Evolutionary conservation across 805 yeast species (phyloP).

Genomic region (Ogataea allantospora): DNA sequence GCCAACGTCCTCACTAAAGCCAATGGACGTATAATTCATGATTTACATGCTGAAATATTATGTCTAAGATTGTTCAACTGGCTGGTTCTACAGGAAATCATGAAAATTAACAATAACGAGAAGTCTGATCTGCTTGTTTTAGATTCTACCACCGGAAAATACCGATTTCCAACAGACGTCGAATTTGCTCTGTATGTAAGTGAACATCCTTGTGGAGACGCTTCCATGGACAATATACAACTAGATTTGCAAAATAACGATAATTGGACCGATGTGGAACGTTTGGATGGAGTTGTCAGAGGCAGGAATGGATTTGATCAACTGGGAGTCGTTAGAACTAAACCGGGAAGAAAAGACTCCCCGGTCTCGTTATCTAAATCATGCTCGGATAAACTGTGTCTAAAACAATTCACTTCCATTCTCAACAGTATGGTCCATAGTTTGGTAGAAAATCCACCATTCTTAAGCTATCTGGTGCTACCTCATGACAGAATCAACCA

Average conservation of each 20-base stretch:
- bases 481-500: conserved; percentile 34
- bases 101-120: conserved; percentile 27
- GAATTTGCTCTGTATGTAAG: conserved; percentile 61
- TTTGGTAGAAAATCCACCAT: conserved; percentile 33
- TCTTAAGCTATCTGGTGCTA: conserved; percentile 50
- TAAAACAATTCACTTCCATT: conserved; percentile 59
- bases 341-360: conserved; percentile 89
- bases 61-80: conserved; percentile 69
- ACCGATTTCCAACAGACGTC: background rate
- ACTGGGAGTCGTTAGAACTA: conserved; percentile 76
- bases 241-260: conserved; percentile 15
- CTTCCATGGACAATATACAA: conserved; percentile 55
- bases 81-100: conserved; percentile 50
- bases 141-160: background rate
- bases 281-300: conserved; percentile 35
- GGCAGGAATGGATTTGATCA: conserved; percentile 62
- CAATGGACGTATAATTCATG: conserved; percentile 71
- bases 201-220: conserved; percentile 90
- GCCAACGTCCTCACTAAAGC: conserved; percentile 38
- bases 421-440: conserved; percentile 44
- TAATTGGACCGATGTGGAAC: background rate
- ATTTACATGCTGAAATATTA: conserved; percentile 86
- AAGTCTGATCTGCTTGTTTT: background rate
- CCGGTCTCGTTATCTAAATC: conserved; percentile 72
- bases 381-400: conserved; percentile 80